Percentiles rank a stretch among this genome's conserved stretches.
phyloP scores from a whole-genome alignment of 1,284 basidiomycete species.

The Ganoderma resinaceum region DNA sequence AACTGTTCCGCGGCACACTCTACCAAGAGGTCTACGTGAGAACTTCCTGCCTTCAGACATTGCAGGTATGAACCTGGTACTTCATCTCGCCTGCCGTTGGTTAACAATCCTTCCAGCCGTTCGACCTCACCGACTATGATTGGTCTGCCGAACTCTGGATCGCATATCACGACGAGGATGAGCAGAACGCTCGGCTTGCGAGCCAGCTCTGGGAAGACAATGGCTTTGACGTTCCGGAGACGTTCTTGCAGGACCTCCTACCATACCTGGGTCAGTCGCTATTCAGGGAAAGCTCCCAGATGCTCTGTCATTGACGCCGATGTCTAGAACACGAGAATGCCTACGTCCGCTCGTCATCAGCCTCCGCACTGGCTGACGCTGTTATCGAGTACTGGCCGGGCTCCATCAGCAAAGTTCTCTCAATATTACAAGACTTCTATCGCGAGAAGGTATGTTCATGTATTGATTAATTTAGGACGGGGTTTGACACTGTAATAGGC shows the following conservation, averaged over 20 bases:
- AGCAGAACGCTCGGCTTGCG: slow-evolving; percentile 89
- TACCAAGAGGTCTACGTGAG: slow-evolving; percentile 91
- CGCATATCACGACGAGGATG: slow-evolving; percentile 91
- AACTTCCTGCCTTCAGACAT: slow-evolving; percentile 89
- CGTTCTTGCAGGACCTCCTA: slow-evolving; percentile 71
- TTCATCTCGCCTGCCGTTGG: not conserved
- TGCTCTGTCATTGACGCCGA: slow-evolving; percentile 2
- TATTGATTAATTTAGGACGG: not conserved
- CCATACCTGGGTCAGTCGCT: slow-evolving; percentile 77
- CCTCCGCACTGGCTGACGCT: slow-evolving; percentile 81
- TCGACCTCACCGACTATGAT: slow-evolving; percentile 94
- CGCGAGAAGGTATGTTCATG: slow-evolving; percentile 70
- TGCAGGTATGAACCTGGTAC: slow-evolving; percentile 67
- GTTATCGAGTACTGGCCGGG: slow-evolving; percentile 75
- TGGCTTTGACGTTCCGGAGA: slow-evolving; percentile 87
- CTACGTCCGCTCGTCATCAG: slow-evolving; percentile 83
- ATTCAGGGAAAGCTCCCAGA: no score
- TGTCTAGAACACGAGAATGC: slow-evolving; percentile 76
- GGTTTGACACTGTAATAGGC: slow-evolving; percentile 50
- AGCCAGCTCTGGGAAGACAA: slow-evolving; percentile 95
- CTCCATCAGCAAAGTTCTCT: slow-evolving; percentile 57
- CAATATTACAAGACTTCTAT: slow-evolving; percentile 76
- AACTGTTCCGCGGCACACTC: slow-evolving; percentile 80
- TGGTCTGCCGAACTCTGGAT: slow-evolving; percentile 94
- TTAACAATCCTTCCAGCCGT: slow-evolving; percentile 59